Percentiles rank a stretch among this genome's conserved stretches.
These are phyloP conservation scores for Lasiosphaeria ovina DNA, from an alignment of 495 filamentous ascomycete genomes.

Conservation along the genomic window DNA sequence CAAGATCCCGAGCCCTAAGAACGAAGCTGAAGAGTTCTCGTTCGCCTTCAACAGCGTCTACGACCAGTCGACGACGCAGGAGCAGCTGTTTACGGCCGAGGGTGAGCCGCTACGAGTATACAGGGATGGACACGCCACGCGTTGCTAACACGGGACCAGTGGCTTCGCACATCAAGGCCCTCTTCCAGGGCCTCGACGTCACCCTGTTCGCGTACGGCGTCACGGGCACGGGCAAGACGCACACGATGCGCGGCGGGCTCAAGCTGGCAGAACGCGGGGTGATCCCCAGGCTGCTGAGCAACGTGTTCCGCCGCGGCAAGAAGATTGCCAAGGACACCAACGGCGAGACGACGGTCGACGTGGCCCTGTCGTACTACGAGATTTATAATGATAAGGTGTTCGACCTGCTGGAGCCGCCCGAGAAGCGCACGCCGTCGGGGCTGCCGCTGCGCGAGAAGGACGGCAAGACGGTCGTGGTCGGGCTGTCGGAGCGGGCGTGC, in stretches of 20 bases:
- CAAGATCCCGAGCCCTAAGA: conserved; percentile 92
- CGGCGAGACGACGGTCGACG: conserved; percentile 69
- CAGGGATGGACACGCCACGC: not conserved
- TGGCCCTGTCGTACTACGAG: conserved; percentile 92
- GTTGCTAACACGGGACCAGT: conserved; percentile 36
- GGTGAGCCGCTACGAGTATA: conserved; percentile 47
- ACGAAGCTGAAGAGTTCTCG: conserved; percentile 82
- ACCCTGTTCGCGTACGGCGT: conserved; percentile 96
- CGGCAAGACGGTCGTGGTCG: conserved; percentile 90
- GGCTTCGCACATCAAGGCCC: conserved; percentile 70
- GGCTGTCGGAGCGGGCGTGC: conserved; percentile 82
- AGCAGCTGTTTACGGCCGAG: conserved; percentile 84
- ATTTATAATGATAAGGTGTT: conserved; percentile 98
- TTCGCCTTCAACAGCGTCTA: conserved; percentile 97
- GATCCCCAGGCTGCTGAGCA: conserved; percentile 84
- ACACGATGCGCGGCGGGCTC: conserved; percentile 96
- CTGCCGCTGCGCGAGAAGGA: conserved; percentile 82
- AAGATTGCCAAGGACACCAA: conserved; percentile 85
- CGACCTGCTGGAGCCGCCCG: conserved; percentile 86
- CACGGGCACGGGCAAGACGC: conserved; percentile 94
- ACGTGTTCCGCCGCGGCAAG: conserved; percentile 77
- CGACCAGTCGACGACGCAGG: conserved; percentile 72
- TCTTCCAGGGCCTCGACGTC: conserved; percentile 91
- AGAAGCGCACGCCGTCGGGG: conserved; percentile 82
- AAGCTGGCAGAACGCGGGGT: conserved; percentile 84